Evolutionary conservation across 1,284 basidiomycete genomes (phyloP).

Genomic region (Cutaneotrichosporon sp.): DNA sequence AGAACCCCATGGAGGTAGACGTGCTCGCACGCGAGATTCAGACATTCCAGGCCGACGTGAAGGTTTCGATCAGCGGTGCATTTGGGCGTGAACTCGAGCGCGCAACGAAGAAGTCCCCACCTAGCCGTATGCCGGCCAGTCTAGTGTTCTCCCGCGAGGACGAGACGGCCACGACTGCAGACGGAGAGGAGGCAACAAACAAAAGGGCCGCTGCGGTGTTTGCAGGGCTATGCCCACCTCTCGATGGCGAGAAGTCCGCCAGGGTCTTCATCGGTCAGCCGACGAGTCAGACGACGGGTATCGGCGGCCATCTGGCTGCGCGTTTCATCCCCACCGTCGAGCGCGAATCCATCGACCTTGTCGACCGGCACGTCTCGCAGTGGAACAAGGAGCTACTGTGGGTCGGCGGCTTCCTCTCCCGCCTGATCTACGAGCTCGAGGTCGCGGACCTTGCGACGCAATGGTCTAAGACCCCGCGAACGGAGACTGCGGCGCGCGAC

Average conservation of each 20-base stretch:
- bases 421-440: constrained; percentile 83
- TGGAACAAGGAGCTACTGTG: constrained; percentile 79
- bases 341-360: constrained; percentile 85
- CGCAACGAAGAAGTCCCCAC: constrained; percentile 93
- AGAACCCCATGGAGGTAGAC: constrained; percentile 57
- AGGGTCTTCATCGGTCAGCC: constrained; percentile 46
- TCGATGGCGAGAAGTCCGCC: constrained; percentile 56
- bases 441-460: constrained; percentile 51
- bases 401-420: constrained; percentile 69
- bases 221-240: constrained; percentile 73
- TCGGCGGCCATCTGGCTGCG: constrained; percentile 84
- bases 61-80: constrained; percentile 66
- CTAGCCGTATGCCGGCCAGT: constrained; percentile 68
- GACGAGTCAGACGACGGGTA: constrained; percentile 83
- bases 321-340: constrained; percentile 97
- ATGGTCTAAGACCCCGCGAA: constrained; percentile 41
- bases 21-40: constrained; percentile 68
- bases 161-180: constrained; percentile 61
- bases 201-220: constrained; percentile 68
- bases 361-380: constrained; percentile 53
- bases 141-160: constrained; percentile 91
- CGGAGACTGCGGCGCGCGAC: constrained; percentile 57
- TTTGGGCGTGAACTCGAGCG: constrained; percentile 75
- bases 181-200: constrained; percentile 59
- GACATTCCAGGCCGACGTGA: constrained; percentile 75